Evolutionary conservation across 2,329 filamentous ascomycete genomes (phyloP).

Genomic region (Myriosclerotinia scirpicola): DNA sequence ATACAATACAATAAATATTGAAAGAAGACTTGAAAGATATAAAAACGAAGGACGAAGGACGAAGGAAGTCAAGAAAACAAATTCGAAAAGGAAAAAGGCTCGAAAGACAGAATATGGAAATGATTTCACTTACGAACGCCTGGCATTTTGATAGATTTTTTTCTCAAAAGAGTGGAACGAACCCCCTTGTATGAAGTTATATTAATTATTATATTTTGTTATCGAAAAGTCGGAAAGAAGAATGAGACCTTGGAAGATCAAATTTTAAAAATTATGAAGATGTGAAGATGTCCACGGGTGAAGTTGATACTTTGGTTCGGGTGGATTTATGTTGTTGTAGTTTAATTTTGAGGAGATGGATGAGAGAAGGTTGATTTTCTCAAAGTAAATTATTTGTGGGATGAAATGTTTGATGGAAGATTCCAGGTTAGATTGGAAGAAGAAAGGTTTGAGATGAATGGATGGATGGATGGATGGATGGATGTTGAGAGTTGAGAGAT

Average conservation of each 20-base stretch:
- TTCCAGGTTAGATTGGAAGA: too few relatives aligned
- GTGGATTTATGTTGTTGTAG: background rate
- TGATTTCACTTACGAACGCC: slow-evolving; percentile 37
- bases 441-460: too few relatives aligned
- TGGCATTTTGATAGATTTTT: slow-evolving; percentile 34
- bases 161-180: background rate
- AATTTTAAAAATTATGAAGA: slow-evolving; percentile 17
- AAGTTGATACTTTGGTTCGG: slow-evolving; percentile 9
- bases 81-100: slow-evolving; percentile 13
- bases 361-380: too few relatives aligned
- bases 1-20: background rate
- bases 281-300: too few relatives aligned
- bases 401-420: too few relatives aligned
- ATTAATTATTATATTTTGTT: slow-evolving; percentile 6
- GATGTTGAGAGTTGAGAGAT: background rate
- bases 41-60: background rate
- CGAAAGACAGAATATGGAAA: background rate
- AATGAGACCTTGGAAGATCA: slow-evolving; percentile 9
- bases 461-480: background rate
- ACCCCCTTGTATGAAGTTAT: slow-evolving; percentile 3
- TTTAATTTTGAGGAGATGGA: too few relatives aligned
- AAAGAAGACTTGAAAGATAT: background rate
- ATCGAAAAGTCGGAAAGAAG: background rate
- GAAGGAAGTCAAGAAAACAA: background rate
- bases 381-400: too few relatives aligned